Base-by-base conservation (phyloP, 139 green algal genomes). In the Pycnococcus provasolii region DNA sequence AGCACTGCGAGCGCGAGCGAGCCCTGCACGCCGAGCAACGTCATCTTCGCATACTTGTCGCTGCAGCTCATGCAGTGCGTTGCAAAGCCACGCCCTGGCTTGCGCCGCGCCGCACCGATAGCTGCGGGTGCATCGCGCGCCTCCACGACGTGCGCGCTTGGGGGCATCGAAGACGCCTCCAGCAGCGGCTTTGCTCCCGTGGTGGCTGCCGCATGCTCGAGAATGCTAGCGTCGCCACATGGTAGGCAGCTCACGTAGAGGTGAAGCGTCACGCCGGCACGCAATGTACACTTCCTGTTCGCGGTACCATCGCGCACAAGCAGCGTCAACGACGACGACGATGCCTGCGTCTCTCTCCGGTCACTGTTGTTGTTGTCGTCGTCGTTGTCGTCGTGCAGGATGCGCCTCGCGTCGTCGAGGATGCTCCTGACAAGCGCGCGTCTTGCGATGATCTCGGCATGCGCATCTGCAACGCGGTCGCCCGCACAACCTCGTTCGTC, bases 21-120 rank as follows among this genome's bases (percentile, higher is more conserved):
- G 44, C 78, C 71, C 70, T 89, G 90, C 62, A 93, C 39, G 9
- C 91, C 90, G 2, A 96, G 68, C 53, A 85, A 68, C 8, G 55
- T 60, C 90, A 91, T 96, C 26, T 84, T 79, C 0, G 88, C 83
- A 39, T 97, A 75, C 86, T 97, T 97, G 79, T 97, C 91, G 71
- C 83, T 92, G 84, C 91, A 97, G 69, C 82, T 91, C 71, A 97
- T 85, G 4, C 81, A 94, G 64, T 91, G 74, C 37, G 92, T 96
- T 42, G 85, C 55, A 9, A 92, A 84, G 1, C 90, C 90, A 1
- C 85, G 61, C 44, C 92, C 92, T 1, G 91, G 91, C 80, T 97
- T 97, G 52, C 88, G 72, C 3, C 91, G 73, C 69, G 88, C 55
- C 6, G 68, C 57, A 0, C 89, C 88, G 41, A 69, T 39, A 39